Evolutionary conservation across 2,329 filamentous ascomycete species (phyloP).

Genomic region (Sphaerulina populicola): DNA sequence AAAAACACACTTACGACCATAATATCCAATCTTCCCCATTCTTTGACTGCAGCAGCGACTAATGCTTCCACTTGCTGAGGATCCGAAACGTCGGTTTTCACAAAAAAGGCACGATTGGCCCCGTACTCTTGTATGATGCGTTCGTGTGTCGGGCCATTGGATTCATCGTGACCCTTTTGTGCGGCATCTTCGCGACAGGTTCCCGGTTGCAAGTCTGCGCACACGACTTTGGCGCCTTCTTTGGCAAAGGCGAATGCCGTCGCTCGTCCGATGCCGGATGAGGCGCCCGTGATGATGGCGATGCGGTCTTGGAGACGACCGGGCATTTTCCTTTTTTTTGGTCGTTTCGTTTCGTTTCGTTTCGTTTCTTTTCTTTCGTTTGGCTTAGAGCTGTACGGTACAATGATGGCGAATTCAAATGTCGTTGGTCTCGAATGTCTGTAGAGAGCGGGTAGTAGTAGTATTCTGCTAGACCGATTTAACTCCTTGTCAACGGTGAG

Average conservation of each 20-base stretch:
- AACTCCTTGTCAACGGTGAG: too few species aligned
- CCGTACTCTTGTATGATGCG: slow-evolving; percentile 13
- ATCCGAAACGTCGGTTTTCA: slow-evolving; percentile 30
- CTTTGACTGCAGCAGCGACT: slow-evolving; percentile 26
- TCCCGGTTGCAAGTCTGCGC: slow-evolving; percentile 18
- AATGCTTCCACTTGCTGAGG: slow-evolving; percentile 27
- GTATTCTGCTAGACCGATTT: too few species aligned
- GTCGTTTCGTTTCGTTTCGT: neutral
- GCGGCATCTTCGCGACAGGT: slow-evolving; percentile 17
- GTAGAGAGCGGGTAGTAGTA: too few species aligned
- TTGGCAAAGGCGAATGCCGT: slow-evolving; percentile 30
- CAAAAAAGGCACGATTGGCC: slow-evolving; percentile 22
- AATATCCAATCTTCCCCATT: slow-evolving; percentile 32
- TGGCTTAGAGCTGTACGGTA: neutral
- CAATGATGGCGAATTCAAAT: too few species aligned
- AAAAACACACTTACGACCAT: slow-evolving; percentile 13
- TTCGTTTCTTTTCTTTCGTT: neutral
- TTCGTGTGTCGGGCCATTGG: slow-evolving; percentile 19
- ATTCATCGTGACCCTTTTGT: slow-evolving; percentile 15
- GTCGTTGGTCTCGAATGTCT: too few species aligned
- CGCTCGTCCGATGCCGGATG: slow-evolving; percentile 30
- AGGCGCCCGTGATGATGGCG: slow-evolving; percentile 32
- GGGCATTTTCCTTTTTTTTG: slow-evolving; percentile 12
- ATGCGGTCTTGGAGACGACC: slow-evolving; percentile 23
- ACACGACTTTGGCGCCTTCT: slow-evolving; percentile 30